These are phyloP conservation scores for Davidsoniella virescens DNA, from an alignment of 2,329 filamentous ascomycete species.

Conservation along the genomic window DNA sequence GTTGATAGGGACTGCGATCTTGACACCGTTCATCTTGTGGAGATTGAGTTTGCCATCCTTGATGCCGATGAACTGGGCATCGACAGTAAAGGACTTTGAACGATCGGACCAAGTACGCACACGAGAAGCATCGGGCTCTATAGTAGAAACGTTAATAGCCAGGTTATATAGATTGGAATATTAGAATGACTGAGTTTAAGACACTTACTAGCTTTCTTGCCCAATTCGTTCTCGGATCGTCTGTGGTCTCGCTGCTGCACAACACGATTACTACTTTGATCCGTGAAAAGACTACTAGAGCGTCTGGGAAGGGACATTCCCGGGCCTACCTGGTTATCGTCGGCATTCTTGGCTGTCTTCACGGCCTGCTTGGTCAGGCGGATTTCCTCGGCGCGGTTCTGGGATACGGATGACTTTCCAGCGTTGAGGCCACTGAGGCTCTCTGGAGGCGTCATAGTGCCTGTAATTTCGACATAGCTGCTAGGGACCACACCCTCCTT, in stretches of 20 bases:
- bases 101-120: conserved; percentile 90
- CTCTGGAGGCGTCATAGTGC: conserved; percentile 38
- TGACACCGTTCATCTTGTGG: conserved; percentile 94
- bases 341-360: conserved; percentile 27
- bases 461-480: conserved; percentile 85
- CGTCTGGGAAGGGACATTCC: conserved; percentile 61
- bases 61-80: conserved; percentile 87
- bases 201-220: conserved; percentile 56
- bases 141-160: background rate
- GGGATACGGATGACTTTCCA: conserved; percentile 52
- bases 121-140: conserved; percentile 70
- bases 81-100: conserved; percentile 89
- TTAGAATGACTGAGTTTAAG: background rate
- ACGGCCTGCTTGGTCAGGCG: conserved; percentile 67
- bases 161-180: background rate
- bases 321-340: conserved; percentile 52
- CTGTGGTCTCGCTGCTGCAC: conserved; percentile 52
- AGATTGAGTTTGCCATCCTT: conserved; percentile 95
- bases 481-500: conserved; percentile 93
- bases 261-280: conserved; percentile 49
- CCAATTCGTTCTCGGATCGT: conserved; percentile 19
- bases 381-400: conserved; percentile 65
- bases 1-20: conserved; percentile 84
- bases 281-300: conserved; percentile 58
- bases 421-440: conserved; percentile 34